phyloP scores from a whole-genome alignment of 2,329 filamentous ascomycete species.

The Monosporascus sp. region DNA sequence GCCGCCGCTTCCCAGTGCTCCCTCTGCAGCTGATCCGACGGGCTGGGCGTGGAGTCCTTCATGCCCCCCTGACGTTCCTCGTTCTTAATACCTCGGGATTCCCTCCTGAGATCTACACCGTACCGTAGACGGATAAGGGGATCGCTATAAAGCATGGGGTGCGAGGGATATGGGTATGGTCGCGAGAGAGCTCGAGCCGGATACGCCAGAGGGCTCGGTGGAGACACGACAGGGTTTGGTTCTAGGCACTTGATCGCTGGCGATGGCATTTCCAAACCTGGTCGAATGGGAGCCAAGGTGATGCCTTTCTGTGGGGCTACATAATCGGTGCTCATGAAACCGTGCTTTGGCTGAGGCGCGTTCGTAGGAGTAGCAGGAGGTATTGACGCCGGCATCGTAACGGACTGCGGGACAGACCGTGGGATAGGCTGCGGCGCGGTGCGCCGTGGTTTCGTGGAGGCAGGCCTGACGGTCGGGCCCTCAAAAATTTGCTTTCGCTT shows the following conservation, averaged over 20 bases:
- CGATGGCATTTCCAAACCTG: conserved; percentile 15
- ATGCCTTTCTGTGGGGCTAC: conserved; percentile 8
- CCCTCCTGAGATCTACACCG: conserved; percentile 9
- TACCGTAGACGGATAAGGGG: conserved; percentile 20
- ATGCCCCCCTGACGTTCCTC: conserved; percentile 3
- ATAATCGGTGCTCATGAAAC: not conserved
- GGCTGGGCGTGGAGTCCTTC: conserved; percentile 23
- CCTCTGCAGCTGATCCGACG: conserved; percentile 24
- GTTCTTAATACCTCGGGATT: conserved; percentile 2
- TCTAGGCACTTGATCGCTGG: conserved; percentile 21
- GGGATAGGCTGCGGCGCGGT: not conserved
- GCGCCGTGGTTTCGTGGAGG: not conserved
- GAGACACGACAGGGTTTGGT: conserved; percentile 20
- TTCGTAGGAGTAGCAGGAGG: not conserved
- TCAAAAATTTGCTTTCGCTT: conserved; percentile 33
- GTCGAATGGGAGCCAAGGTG: conserved; percentile 18
- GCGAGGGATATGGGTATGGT: conserved; percentile 15
- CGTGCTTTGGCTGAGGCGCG: not conserved
- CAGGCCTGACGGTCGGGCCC: not conserved
- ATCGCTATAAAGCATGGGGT: conserved; percentile 23
- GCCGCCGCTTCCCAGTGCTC: conserved; percentile 20
- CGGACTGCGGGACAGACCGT: not conserved
- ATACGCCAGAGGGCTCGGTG: conserved; percentile 20
- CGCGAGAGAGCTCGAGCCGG: conserved; percentile 8
- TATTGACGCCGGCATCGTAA: not conserved